Evolutionary conservation across 2,329 filamentous ascomycete species (phyloP).

Genomic region (Fusarium graminum): DNA sequence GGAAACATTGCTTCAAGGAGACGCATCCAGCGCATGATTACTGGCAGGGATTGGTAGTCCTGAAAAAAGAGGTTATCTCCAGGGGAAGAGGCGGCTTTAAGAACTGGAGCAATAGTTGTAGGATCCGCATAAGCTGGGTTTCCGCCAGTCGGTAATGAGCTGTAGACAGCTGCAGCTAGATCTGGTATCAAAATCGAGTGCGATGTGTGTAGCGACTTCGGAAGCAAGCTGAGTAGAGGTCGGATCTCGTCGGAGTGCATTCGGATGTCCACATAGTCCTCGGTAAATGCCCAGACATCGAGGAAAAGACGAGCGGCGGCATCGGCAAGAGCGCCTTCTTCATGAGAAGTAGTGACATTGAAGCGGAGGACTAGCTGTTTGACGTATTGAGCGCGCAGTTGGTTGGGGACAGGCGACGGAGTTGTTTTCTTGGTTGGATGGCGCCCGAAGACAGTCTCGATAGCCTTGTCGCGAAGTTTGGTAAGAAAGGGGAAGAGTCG

Average conservation of each 20-base stretch:
- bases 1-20: constrained; percentile 92
- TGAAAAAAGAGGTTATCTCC: constrained; percentile 87
- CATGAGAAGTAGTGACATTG: constrained; percentile 76
- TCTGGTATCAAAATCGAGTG: constrained; percentile 85
- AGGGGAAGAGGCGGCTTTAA: constrained; percentile 51
- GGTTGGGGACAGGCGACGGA: constrained; percentile 47
- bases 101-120: constrained; percentile 51
- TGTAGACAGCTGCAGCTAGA: constrained; percentile 80
- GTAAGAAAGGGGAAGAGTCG: constrained; percentile 62
- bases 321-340: constrained; percentile 78
- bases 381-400: constrained; percentile 69
- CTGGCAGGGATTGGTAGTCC: constrained; percentile 89
- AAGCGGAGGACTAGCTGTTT: constrained; percentile 92
- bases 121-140: constrained; percentile 33
- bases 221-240: constrained; percentile 83
- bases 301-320: constrained; percentile 82
- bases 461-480: constrained; percentile 63
- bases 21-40: constrained; percentile 90
- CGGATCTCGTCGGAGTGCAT: constrained; percentile 81
- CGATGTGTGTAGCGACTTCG: constrained; percentile 76
- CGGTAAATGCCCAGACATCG: constrained; percentile 89
- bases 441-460: constrained; percentile 65
- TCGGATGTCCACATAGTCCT: constrained; percentile 86
- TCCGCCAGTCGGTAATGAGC: constrained; percentile 54
- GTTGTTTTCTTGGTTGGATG: constrained; percentile 53